These are phyloP conservation scores for Xylariales sp. DNA, from an alignment of 2,329 filamentous ascomycete species.

Conservation along the genomic window DNA sequence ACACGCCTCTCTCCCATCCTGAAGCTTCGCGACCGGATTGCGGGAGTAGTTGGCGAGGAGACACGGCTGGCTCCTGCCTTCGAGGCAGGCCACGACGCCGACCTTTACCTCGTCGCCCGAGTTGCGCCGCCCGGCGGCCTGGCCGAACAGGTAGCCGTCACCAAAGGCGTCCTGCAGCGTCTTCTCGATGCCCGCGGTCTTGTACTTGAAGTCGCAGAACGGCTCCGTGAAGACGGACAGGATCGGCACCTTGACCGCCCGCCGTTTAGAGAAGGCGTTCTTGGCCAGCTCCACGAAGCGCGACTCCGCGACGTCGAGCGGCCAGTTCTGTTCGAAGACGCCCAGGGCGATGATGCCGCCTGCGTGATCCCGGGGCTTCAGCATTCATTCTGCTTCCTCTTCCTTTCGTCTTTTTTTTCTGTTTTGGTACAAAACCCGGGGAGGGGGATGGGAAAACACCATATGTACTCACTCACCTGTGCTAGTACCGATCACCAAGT, in stretches of 20 bases:
- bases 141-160: not conserved
- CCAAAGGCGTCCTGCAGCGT: not conserved
- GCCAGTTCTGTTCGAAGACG: constrained; percentile 1
- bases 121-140: not conserved
- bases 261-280: not conserved
- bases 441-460: no score
- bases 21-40: not conserved
- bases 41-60: not conserved
- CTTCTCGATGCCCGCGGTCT: not conserved
- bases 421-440: no score
- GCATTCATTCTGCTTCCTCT: no score
- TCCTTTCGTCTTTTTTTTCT: no score
- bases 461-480: no score
- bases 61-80: not conserved
- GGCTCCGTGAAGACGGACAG: not conserved
- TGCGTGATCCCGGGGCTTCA: not conserved
- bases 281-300: not conserved
- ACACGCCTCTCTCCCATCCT: constrained; percentile 3
- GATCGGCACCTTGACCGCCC: not conserved
- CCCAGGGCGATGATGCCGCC: not conserved
- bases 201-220: constrained; percentile 1
- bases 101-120: not conserved
- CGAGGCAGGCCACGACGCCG: not conserved
- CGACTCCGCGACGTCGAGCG: not conserved
- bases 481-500: no score